Percentiles rank a stretch among this genome's conserved stretches.
phyloP scores from a whole-genome alignment of 805 yeast genomes.

The Pichia manshurica region DNA sequence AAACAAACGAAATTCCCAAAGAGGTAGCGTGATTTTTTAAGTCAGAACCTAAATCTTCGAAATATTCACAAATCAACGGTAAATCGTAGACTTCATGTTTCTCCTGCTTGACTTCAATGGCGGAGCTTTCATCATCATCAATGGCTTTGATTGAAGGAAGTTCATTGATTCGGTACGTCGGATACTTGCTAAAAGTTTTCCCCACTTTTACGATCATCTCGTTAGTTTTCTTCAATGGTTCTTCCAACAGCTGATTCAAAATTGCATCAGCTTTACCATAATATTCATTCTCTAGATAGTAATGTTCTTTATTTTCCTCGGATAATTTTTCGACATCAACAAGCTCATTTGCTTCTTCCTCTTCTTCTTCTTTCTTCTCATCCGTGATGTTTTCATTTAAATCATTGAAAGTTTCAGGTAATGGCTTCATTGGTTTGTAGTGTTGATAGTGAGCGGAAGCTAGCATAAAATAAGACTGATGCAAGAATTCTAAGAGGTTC shows the following conservation, averaged over 20 bases:
- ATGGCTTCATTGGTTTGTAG: constrained; percentile 32
- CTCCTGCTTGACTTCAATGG: background rate
- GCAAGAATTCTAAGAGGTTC: constrained; percentile 55
- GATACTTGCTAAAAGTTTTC: constrained; percentile 14
- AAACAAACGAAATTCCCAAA: constrained; percentile 21
- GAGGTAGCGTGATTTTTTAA: constrained; percentile 10
- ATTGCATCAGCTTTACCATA: constrained; percentile 58
- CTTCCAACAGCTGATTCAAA: constrained; percentile 48
- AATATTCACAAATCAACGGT: constrained; percentile 9
- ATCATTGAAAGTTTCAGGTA: constrained; percentile 30
- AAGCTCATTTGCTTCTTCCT: constrained; percentile 20
- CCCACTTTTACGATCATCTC: constrained; percentile 23
- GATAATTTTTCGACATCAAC: constrained; percentile 22
- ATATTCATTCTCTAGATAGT: constrained; percentile 43
- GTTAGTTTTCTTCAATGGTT: constrained; percentile 34
- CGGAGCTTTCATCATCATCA: background rate
- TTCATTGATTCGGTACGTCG: constrained; percentile 7
- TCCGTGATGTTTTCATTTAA: constrained; percentile 13
- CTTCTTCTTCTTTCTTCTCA: constrained; percentile 20
- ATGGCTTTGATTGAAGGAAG: constrained; percentile 1
- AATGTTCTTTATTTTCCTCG: constrained; percentile 29
- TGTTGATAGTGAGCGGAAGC: constrained; percentile 69
- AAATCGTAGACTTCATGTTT: background rate
- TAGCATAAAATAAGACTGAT: constrained; percentile 70
- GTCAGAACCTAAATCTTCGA: constrained; percentile 1